These are phyloP conservation scores for Alnus glutinosa DNA, from an alignment of 306 rosid species.

Conservation along the genomic window DNA sequence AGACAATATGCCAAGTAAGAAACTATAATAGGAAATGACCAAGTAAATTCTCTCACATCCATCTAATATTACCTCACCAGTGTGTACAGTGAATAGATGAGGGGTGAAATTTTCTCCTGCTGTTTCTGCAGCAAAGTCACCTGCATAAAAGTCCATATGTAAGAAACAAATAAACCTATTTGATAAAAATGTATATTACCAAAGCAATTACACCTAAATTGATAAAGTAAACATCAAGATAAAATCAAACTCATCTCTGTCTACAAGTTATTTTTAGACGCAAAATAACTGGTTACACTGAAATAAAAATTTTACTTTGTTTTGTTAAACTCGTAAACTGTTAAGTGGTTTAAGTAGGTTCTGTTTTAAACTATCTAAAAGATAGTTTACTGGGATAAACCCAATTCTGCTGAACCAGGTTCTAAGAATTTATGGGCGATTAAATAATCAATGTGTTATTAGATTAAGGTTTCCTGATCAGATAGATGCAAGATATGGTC, in stretches of 20 bases:
- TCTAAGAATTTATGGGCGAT: too few relatives aligned
- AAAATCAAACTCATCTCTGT: too few relatives aligned
- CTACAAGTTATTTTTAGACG: too few relatives aligned
- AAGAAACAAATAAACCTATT: conserved; percentile 5
- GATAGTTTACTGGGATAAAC: not conserved
- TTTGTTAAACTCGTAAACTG: too few relatives aligned
- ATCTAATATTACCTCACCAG: conserved; percentile 49
- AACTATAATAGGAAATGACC: not conserved
- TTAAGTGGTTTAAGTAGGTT: too few relatives aligned
- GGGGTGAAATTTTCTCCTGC: conserved; percentile 52
- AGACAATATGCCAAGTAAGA: not conserved
- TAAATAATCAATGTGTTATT: too few relatives aligned
- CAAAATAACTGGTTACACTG: too few relatives aligned
- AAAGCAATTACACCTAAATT: too few relatives aligned
- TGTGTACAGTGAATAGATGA: conserved; percentile 33
- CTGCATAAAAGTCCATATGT: conserved; percentile 31
- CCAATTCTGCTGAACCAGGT: not conserved
- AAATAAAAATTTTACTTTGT: too few relatives aligned
- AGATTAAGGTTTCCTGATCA: not conserved
- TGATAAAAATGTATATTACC: not conserved
- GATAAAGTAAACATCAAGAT: too few relatives aligned
- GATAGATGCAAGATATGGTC: not conserved
- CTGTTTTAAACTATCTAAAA: not conserved
- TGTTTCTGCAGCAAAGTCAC: conserved; percentile 40
- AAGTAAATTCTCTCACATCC: not conserved